These are phyloP conservation scores for Nicotiana benthamiana DNA, from an alignment of 257 asterid species.

Conservation along the genomic window DNA sequence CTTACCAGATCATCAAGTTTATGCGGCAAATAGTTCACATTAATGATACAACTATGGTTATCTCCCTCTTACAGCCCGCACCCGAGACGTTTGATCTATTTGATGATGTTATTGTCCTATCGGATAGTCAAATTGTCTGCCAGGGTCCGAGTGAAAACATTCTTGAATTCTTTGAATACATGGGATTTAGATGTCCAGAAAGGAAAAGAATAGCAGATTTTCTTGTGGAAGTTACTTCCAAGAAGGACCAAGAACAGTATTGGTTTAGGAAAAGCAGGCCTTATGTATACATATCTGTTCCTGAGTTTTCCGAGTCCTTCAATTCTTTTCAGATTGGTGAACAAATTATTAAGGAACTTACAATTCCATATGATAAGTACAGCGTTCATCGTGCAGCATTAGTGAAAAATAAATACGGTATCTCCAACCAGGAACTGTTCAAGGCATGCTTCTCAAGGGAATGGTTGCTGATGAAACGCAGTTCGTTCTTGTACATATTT, in stretches of 20 bases:
- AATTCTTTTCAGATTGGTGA: slow-evolving; percentile 46
- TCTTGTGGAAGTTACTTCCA: slow-evolving; percentile 80
- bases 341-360: slow-evolving; percentile 33
- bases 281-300: slow-evolving; percentile 41
- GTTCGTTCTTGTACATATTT: slow-evolving; percentile 58
- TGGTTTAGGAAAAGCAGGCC: slow-evolving; percentile 51
- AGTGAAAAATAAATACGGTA: slow-evolving; percentile 67
- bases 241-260: slow-evolving; percentile 72
- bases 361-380: slow-evolving; percentile 55
- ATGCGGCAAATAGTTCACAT: slow-evolving; percentile 87
- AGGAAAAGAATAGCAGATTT: slow-evolving; percentile 82
- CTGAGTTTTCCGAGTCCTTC: slow-evolving; percentile 54
- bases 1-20: slow-evolving; percentile 70
- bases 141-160: slow-evolving; percentile 71
- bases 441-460: slow-evolving; percentile 62
- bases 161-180: slow-evolving; percentile 52
- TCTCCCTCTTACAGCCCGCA: slow-evolving; percentile 80
- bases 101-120: slow-evolving; percentile 68
- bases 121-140: slow-evolving; percentile 68
- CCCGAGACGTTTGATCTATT: slow-evolving; percentile 74
- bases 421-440: slow-evolving; percentile 61
- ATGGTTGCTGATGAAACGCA: slow-evolving; percentile 72
- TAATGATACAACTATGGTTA: slow-evolving; percentile 65
- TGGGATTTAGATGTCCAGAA: slow-evolving; percentile 82
- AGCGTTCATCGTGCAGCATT: slow-evolving; percentile 66